phyloP scores from a whole-genome alignment of 75 land plant genomes.

The Sequoia sempervirens region DNA sequence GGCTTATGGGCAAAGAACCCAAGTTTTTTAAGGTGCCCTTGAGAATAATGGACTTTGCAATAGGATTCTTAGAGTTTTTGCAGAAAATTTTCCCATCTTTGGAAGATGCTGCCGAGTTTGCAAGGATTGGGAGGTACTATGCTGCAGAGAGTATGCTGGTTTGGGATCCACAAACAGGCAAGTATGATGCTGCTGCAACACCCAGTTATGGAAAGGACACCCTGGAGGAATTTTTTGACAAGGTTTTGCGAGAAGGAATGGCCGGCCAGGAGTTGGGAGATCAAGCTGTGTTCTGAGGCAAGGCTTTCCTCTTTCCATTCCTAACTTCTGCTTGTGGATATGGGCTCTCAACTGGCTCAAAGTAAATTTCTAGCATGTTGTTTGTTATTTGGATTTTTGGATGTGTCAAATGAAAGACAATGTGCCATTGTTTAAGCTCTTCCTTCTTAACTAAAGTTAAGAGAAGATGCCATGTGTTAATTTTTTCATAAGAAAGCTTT shows the following conservation, averaged over 20 bases:
- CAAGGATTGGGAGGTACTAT: slow-evolving; percentile 95
- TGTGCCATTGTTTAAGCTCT: too few species aligned
- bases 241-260: slow-evolving; percentile 87
- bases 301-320: neutral
- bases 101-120: slow-evolving; percentile 96
- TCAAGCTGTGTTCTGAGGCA: slow-evolving; percentile 60
- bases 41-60: slow-evolving; percentile 88
- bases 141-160: slow-evolving; percentile 98
- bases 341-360: too few species aligned
- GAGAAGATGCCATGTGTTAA: neutral
- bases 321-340: too few species aligned
- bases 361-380: too few species aligned
- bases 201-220: slow-evolving; percentile 97
- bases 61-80: slow-evolving; percentile 74
- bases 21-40: slow-evolving; percentile 93
- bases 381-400: too few species aligned
- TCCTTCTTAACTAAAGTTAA: neutral
- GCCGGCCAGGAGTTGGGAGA: slow-evolving; percentile 97
- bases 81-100: slow-evolving; percentile 69
- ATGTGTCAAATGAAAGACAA: too few species aligned
- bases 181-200: slow-evolving; percentile 85
- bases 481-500: neutral
- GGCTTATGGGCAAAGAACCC: slow-evolving; percentile 70
- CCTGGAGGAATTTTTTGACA: slow-evolving; percentile 84
- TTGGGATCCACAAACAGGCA: slow-evolving; percentile 72